These are phyloP conservation scores for Salix udensis DNA, from an alignment of 345 rosid genomes.

Conservation along the genomic window DNA sequence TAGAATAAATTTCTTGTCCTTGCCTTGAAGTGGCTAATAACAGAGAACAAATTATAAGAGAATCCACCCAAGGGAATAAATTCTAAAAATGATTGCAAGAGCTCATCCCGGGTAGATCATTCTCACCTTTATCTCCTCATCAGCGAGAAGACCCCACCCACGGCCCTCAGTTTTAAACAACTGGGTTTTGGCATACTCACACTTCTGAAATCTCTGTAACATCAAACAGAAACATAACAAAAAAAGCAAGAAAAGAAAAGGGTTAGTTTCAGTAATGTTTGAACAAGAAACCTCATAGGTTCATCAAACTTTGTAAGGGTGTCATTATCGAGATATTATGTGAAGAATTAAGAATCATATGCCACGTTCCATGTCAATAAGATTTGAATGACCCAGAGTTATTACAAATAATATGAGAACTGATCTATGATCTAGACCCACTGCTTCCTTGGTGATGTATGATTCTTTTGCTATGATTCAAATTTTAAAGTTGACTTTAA, in stretches of 20 bases:
- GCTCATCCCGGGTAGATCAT: background rate
- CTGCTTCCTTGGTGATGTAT: too few relatives aligned
- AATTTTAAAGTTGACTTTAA: too few relatives aligned
- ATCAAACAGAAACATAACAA: slow-evolving; percentile 3
- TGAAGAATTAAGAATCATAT: background rate
- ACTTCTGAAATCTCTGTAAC: slow-evolving; percentile 74
- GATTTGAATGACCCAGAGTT: too few relatives aligned
- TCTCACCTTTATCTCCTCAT: slow-evolving; percentile 72
- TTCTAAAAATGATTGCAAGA: background rate
- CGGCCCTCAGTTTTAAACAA: slow-evolving; percentile 72
- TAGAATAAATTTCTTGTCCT: background rate
- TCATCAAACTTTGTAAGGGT: background rate
- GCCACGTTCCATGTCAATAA: too few relatives aligned
- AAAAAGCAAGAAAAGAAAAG: background rate
- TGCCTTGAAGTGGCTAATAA: background rate
- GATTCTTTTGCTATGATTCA: too few relatives aligned
- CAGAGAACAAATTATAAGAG: background rate
- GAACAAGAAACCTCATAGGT: background rate
- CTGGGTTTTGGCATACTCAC: slow-evolving; percentile 75
- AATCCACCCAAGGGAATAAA: background rate
- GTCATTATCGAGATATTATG: background rate
- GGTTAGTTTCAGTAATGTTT: background rate
- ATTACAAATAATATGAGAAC: too few relatives aligned
- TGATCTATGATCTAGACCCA: too few relatives aligned
- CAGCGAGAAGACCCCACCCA: slow-evolving; percentile 89